Conservation (phyloP, 306 rosid species). For the Gynostemma pentaphyllum region DNA sequence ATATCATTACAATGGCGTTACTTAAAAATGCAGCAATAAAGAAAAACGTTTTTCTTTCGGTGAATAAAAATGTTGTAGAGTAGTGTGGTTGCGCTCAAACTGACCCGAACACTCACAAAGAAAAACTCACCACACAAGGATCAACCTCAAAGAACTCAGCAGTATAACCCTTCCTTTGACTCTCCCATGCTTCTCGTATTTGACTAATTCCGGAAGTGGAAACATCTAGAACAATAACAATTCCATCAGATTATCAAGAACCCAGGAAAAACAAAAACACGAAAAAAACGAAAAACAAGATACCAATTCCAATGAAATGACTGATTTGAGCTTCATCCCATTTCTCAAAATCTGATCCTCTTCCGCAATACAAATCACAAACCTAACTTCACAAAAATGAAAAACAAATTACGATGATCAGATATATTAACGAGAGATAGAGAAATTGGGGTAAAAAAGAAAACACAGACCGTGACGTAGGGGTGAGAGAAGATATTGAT, state of each 20-base stretch:
- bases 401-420: conserved; percentile 4
- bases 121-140: conserved; percentile 52
- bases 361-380: conserved; percentile 77
- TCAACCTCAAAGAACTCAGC: conserved; percentile 68
- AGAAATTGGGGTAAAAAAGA: no score
- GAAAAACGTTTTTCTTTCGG: no score
- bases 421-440: no score
- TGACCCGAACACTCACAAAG: no score
- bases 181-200: conserved; percentile 70
- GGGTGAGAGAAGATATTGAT: conserved; percentile 80
- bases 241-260: neutral
- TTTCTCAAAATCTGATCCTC: conserved; percentile 52
- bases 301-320: conserved; percentile 90
- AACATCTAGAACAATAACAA: conserved; percentile 30
- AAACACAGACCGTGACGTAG: conserved; percentile 53
- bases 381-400: conserved; percentile 34
- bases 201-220: conserved; percentile 58
- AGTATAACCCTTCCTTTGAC: conserved; percentile 45
- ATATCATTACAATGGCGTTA: neutral
- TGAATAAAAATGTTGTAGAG: no score
- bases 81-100: no score
- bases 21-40: neutral
- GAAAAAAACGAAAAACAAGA: neutral
- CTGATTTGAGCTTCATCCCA: conserved; percentile 77
- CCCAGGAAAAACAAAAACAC: neutral